Base-by-base conservation (phyloP, 345 rosid species). In the Aegle marmelos region DNA sequence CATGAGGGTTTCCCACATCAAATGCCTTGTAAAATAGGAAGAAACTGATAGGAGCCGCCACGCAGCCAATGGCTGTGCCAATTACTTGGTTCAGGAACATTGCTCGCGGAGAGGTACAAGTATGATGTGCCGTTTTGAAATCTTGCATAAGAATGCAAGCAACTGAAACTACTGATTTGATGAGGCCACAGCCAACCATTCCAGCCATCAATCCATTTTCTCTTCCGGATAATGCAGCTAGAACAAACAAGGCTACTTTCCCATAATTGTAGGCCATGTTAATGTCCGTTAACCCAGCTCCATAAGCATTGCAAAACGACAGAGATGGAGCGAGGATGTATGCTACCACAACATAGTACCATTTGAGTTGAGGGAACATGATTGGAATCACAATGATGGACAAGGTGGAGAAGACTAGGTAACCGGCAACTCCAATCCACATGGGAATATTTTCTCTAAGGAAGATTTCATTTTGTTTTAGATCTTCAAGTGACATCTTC, bases 211-310 rank as follows among this genome's bases (percentile, higher is more conserved):
- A 85, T 3, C 99, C 98, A 14, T 95, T 61, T 65, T 92, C 88
- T 78, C 88, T 92, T 57, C 98, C 97, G 0, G 99, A 75, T 50
- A 90, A 36, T 24, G 98, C 98, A 0, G 97, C 99, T 7, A 95
- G 66, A 19, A 92, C 85, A 50, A 95, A 95, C 7, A 95, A 87
- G 53, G 98, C 99, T 27, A 95, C 91, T 83, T 95, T 95, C 6
- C 97, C 97, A n/a, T 95, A 95, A 82, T 95, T 95, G 75, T 93
- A 93, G 53, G 97, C 98, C 99, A 95, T 93, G 93, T 95, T 95
- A 3, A 92, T 91, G 80, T 95, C 99, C 0, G 99, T 95, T 17
- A 95, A 96, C 19, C 99, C 99, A 2, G 99, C 92, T 54, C 99
- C 98, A 63, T 93, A 95, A 4, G 98, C 98, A 63, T 93, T 93